Base-by-base conservation (phyloP, 1,284 basidiomycete species). In the Fomitopsis betulina region DNA sequence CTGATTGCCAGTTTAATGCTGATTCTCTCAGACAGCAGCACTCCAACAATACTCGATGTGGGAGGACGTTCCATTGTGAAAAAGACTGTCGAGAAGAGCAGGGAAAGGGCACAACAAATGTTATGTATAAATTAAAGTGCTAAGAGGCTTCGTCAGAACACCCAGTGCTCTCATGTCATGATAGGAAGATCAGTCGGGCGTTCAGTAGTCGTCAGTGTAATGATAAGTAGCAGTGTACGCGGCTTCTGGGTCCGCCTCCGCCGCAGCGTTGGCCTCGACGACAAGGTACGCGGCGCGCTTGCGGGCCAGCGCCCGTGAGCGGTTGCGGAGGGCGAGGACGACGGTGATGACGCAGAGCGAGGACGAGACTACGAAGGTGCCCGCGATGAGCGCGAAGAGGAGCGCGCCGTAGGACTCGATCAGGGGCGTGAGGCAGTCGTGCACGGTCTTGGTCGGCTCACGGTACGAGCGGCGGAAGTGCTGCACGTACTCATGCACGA, bases 141-240 rank as follows among this genome's bases (percentile, higher is more conserved):
- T 27, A 45, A 42, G n/a, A 45, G 17, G 40, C 27, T 55, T 55
- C 52, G 43, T 55, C 52, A 55, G 47, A 59, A 54, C 53, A 55
- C 39, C 47, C 58, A 54, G 57, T 51, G 52, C 40, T 37, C 57
- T 39, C 38, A 39, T 58, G 21, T 42, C 39, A 40, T 39, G 35
- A 25, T 50, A 21, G 49, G 49, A 17, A 3, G 10, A 17, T 33
- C 23, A n/a, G 35, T 51, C 35, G 49, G 49, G 35, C 49, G 49
- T 51, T 59, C 32, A 59, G 37, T 40, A 59, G 54, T 59, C 51
- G 58, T 59, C 54, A 59, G 55, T 30, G 43, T 56, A 56, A 45
- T 50, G 49, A 37, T 45, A 45, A 4, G 51, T 47, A 2, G 40
- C 53, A 47, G 45, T 47, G 45, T 30, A 47, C 12, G 38, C 54